phyloP scores from a whole-genome alignment of 495 filamentous ascomycete genomes.

The Aspergillus funiculosus region DNA sequence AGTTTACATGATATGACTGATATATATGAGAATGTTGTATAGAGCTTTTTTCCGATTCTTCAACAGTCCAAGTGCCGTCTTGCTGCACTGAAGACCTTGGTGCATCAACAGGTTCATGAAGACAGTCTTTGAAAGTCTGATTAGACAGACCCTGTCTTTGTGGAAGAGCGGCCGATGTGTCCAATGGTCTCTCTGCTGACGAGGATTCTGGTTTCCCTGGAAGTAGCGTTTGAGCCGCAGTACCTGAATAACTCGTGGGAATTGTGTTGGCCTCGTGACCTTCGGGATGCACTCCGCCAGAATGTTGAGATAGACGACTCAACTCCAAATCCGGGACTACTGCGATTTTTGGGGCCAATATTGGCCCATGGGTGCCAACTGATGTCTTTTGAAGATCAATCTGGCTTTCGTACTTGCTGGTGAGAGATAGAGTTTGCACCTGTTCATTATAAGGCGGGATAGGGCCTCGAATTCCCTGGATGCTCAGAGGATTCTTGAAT shows the following conservation, averaged over 20 bases:
- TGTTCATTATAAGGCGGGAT: constrained; percentile 17
- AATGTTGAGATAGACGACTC: constrained; percentile 3
- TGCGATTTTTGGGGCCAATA: constrained; percentile 32
- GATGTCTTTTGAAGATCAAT: constrained; percentile 31
- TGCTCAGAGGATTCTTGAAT: constrained; percentile 80
- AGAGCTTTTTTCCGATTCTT: background rate
- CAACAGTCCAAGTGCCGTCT: background rate
- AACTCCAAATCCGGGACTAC: constrained; percentile 15
- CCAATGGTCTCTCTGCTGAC: background rate
- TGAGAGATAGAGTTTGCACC: constrained; percentile 16
- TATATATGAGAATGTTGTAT: background rate
- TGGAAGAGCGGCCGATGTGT: background rate
- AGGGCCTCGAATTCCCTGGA: constrained; percentile 33
- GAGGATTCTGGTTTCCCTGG: background rate
- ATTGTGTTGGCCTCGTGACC: background rate
- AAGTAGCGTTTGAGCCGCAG: background rate
- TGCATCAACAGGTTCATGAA: background rate
- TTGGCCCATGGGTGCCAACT: constrained; percentile 28
- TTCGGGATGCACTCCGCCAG: background rate
- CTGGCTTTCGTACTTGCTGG: constrained; percentile 18
- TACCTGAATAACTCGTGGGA: background rate
- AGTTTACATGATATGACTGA: background rate
- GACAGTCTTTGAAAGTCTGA: background rate
- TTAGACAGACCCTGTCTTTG: constrained; percentile 9
- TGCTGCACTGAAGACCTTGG: background rate